Conservation (phyloP, 2,329 filamentous ascomycete genomes). For the Talaromyces sp. region DNA sequence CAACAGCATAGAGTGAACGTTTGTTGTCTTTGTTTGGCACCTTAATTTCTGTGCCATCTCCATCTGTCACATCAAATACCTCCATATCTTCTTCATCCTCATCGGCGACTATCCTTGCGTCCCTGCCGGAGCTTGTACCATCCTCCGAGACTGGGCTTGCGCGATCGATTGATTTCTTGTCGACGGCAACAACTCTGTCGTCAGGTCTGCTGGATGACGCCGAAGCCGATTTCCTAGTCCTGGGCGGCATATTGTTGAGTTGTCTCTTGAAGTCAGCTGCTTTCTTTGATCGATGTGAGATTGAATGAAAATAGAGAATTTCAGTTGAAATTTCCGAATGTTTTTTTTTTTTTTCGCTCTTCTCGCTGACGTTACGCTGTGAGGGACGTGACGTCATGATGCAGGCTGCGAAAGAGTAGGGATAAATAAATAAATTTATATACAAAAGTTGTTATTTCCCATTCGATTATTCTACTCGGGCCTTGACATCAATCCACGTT, state of each 20-base stretch:
- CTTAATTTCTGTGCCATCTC: neutral
- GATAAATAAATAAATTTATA: too few species aligned
- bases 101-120: neutral
- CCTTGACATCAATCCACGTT: too few species aligned
- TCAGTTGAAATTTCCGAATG: neutral
- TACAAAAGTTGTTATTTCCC: too few species aligned
- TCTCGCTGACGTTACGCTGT: neutral
- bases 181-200: neutral
- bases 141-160: neutral
- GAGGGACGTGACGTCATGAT: neutral
- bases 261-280: neutral
- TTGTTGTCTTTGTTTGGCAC: neutral
- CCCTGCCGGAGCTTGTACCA: neutral
- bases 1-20: neutral
- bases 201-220: neutral
- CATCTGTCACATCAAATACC: neutral
- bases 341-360: too few species aligned
- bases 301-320: neutral
- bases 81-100: conserved; percentile 8
- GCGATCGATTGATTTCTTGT: neutral
- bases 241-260: neutral
- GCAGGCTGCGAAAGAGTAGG: neutral
- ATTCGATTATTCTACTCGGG: too few species aligned
- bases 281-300: neutral
- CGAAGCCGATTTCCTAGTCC: neutral